Base-by-base conservation (phyloP, 106 monocot species). In the Acorus gramineus region DNA sequence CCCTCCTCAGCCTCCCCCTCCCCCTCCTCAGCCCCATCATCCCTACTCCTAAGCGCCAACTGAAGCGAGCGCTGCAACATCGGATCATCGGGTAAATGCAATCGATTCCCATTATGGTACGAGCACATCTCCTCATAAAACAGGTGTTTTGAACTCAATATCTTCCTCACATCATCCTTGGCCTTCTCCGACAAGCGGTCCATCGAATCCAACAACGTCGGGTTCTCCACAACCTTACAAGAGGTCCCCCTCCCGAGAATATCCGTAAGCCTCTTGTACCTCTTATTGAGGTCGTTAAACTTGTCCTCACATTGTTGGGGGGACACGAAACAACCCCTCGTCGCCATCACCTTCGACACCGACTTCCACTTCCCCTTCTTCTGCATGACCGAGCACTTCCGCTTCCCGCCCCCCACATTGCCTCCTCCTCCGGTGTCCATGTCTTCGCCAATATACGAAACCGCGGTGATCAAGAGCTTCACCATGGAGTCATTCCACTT, bases 111-210 rank as follows among this genome's bases (percentile, higher is more conserved):
- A 69, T 93, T 89, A 51, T 93, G 93, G 56, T 86, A 93, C 4
- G 90, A 86, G 61, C 95, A 95, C 95, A 95, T 90, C 67, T 95
- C 95, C 50, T 90, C 87, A 46, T 95, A 95, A 56, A 87, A 90
- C 50, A 95, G 86, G 52, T 95, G 90, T 69, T 95, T 95, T 12
- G 95, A 93, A 68, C 77, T 93, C 74, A 93, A 70, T 48, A 93
- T 93, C 67, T 93, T 93, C 69, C 79, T 83, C 4, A 69, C 89
- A 70, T 86, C 86, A 49, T 93, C 93, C 70, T 93, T 93, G 5
- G 75, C 69, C 69, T 89, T 89, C 42, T 83, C 83, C 12, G 93
- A 69, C 4, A 93, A 8, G 56, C 77, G 70, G 44, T 79, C 56
- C 89, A 89, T 89, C 70, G 56, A 48, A n/a, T 89, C 93, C 67